Conservation (phyloP, 2,329 filamentous ascomycete species). For the Xylaria sp. region DNA sequence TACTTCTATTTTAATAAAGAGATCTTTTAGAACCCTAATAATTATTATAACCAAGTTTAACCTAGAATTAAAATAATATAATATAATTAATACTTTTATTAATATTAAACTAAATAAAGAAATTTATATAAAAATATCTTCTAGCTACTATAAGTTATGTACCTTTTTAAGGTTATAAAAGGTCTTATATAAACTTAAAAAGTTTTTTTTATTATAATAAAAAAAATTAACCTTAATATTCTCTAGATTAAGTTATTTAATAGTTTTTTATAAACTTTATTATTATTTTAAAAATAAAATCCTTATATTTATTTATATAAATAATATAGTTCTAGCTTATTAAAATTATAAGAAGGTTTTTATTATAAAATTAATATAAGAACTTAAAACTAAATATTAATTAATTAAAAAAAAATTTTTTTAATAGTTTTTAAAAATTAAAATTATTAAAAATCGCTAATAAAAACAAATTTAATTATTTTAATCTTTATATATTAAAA, state of each 20-base stretch:
- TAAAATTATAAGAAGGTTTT: neutral
- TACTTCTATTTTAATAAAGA: too few relatives aligned
- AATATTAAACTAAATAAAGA: too few relatives aligned
- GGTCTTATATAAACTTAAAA: neutral
- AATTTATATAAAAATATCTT: too few relatives aligned
- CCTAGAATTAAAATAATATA: too few relatives aligned
- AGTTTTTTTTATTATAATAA: neutral
- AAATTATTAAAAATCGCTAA: neutral
- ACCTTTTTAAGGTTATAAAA: too few relatives aligned
- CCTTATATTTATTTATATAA: neutral
- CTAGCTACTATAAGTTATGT: too few relatives aligned
- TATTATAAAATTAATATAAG: neutral
- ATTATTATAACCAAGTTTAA: too few relatives aligned
- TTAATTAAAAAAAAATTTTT: neutral
- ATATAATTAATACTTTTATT: too few relatives aligned
- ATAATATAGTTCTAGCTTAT: neutral
- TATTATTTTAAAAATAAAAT: neutral
- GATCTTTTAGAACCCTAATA: too few relatives aligned
- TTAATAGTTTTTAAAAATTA: neutral
- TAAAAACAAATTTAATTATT: neutral
- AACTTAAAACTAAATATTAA: neutral
- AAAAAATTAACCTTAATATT: neutral
- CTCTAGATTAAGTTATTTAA: neutral
- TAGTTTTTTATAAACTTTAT: neutral
- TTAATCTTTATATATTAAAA: neutral